Evolutionary conservation across 108 stramenopile species (phyloP), one percentile per base, ranked within the genome.

Genomic region (Cyclotella atomus): DNA sequence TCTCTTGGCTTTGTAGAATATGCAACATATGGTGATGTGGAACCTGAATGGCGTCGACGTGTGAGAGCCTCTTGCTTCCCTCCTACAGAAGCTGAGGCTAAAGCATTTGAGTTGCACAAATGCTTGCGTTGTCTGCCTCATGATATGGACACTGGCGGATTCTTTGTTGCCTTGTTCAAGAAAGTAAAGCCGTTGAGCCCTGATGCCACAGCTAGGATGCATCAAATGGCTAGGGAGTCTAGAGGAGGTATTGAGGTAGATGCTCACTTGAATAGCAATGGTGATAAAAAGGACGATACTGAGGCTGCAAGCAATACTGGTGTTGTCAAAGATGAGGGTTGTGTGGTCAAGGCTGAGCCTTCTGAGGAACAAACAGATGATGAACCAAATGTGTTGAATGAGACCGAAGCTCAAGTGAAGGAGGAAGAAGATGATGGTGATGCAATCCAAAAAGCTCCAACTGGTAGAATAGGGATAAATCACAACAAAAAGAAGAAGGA

Each of bases 61-160:
- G 83, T 92, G 65, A 74, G 89, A 2, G 49, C 63, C 28, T 85
- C 89, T 17, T 85, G 85, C 59, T 95, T 93, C 63, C 94, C 95
- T 24, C 97, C 97, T 23, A 92, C 94, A 12, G 85, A 74, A 20
- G 93, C 90, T 46, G 97, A 97, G 77, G 91, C 83, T 10, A 81
- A 66, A 3, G 62, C 50, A 14, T 85, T 94, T 59, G 53, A 97
- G 53, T 76, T 98, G 45, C 85, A 98, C 30, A 79, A 87, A 35
- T 98, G 98, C 81, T 83, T 98, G 83, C 89, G 99, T 43, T 85
- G 92, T 71, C 73, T 97, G 38, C 97, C 99, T 0, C 97, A 99
- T 61, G 98, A 99, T 68, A 93, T 95, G 87, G 91, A 99, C 68
- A 98, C 97, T 0, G 97, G 98, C 45, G 99, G 98, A 6, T 99